Evolutionary conservation across 2,329 filamentous ascomycete species (phyloP).

Genomic region (Colletotrichum siamense): DNA sequence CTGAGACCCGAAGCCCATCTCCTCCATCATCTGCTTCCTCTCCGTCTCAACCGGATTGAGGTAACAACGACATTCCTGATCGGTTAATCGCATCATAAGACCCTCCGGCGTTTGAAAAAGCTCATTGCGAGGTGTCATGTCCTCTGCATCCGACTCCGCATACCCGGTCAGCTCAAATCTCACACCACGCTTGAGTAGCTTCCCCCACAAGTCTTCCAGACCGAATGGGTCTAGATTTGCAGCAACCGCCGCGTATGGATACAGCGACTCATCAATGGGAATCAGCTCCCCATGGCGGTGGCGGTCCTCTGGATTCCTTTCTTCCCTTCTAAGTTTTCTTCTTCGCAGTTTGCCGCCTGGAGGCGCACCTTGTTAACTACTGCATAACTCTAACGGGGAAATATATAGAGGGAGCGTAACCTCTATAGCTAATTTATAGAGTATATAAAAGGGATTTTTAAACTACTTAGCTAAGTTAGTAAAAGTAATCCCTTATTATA

Average conservation of each 20-base stretch:
- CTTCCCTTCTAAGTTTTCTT: too few relatives aligned
- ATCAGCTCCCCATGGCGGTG: neutral
- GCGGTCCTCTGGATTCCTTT: neutral
- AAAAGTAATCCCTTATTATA: too few relatives aligned
- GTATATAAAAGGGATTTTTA: too few relatives aligned
- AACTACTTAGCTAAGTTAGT: too few relatives aligned
- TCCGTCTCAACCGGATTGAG: neutral
- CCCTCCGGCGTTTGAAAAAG: neutral
- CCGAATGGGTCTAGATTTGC: neutral
- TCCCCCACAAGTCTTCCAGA: neutral
- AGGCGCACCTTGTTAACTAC: too few relatives aligned
- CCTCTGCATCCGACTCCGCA: rapidly evolving
- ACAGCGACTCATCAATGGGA: neutral
- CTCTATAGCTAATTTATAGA: too few relatives aligned
- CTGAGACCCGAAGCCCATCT: neutral
- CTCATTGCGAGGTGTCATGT: neutral
- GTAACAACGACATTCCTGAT: neutral
- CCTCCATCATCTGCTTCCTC: neutral
- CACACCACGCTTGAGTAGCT: neutral
- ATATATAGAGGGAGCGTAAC: too few relatives aligned
- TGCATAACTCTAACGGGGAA: too few relatives aligned
- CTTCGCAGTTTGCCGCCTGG: too few relatives aligned
- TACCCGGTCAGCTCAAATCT: neutral
- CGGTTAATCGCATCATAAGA: neutral
- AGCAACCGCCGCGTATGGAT: rapidly evolving